Conservation (phyloP, 2,329 filamentous ascomycete genomes). For the Dothideomycetidae sp. region DNA sequence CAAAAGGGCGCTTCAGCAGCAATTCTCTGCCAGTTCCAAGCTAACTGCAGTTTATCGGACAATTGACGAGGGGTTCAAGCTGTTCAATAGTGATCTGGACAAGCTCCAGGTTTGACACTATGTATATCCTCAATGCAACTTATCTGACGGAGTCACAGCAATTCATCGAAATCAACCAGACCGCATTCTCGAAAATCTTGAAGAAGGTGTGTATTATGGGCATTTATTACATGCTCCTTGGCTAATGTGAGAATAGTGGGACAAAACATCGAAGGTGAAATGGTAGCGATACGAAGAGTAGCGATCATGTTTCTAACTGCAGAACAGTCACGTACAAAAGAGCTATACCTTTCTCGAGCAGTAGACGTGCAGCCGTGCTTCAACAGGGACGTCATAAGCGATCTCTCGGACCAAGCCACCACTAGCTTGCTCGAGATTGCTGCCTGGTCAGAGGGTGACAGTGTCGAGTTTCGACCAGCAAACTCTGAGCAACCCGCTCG, state of each 20-base stretch:
- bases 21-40: constrained; percentile 57
- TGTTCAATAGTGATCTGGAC: constrained; percentile 92
- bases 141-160: constrained; percentile 41
- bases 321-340: constrained; percentile 85
- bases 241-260: constrained; percentile 53
- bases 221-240: constrained; percentile 13
- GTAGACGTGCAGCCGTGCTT: constrained; percentile 98
- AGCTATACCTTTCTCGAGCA: constrained; percentile 86
- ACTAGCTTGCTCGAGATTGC: constrained; percentile 91
- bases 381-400: constrained; percentile 92
- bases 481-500: constrained; percentile 17
- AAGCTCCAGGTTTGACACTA: constrained; percentile 54
- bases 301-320: constrained; percentile 9
- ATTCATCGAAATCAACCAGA: constrained; percentile 96
- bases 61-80: constrained; percentile 89
- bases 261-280: constrained; percentile 85
- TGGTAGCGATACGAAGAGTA: too few species aligned
- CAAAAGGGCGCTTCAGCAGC: constrained; percentile 77
- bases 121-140: constrained; percentile 2
- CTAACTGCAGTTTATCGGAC: constrained; percentile 88
- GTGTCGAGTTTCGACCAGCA: constrained; percentile 50
- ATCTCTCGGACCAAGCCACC: constrained; percentile 89
- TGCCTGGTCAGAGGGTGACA: constrained; percentile 92
- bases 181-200: constrained; percentile 92
- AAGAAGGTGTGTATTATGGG: constrained; percentile 54